A percentile compares a stretch with the other conserved stretches of the same genome.
These are phyloP conservation scores for Trichoderma asperellum DNA, from an alignment of 2,329 filamentous ascomycete genomes.

Conservation along the genomic window DNA sequence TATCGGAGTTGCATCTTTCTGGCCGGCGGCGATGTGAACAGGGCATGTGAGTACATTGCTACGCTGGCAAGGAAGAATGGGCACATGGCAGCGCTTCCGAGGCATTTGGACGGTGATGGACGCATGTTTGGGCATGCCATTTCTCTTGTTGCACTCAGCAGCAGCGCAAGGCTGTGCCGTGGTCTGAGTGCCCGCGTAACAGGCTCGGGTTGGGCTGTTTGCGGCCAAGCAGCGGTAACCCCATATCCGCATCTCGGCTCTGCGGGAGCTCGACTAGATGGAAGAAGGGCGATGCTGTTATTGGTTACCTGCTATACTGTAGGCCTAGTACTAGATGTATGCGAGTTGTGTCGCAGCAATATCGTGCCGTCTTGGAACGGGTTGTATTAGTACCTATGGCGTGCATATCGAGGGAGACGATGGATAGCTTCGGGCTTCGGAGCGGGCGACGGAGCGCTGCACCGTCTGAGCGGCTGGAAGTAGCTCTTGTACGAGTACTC, in stretches of 20 bases:
- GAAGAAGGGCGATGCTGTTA: neutral
- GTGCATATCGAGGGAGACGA: neutral
- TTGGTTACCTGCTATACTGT: neutral
- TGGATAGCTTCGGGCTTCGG: neutral
- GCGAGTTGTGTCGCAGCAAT: neutral
- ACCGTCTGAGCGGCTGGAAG: neutral
- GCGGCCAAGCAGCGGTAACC: neutral
- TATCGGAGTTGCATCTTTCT: neutral
- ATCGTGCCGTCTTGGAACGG: neutral
- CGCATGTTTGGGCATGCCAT: neutral
- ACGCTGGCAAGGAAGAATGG: neutral
- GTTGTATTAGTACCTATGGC: neutral
- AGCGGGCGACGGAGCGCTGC: too few relatives aligned
- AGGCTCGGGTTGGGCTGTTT: neutral
- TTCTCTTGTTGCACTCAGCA: neutral
- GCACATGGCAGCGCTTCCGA: neutral
- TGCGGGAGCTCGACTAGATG: constrained; percentile 1
- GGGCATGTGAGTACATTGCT: neutral
- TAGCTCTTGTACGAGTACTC: neutral
- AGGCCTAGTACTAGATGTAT: neutral
- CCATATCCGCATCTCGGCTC: constrained; percentile 20
- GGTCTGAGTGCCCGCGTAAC: neutral
- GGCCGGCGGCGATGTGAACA: neutral
- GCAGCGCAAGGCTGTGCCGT: neutral
- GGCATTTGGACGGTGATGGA: neutral